Conservation (phyloP, 1,284 basidiomycete species). For the Cryptococcus wingfieldii region DNA sequence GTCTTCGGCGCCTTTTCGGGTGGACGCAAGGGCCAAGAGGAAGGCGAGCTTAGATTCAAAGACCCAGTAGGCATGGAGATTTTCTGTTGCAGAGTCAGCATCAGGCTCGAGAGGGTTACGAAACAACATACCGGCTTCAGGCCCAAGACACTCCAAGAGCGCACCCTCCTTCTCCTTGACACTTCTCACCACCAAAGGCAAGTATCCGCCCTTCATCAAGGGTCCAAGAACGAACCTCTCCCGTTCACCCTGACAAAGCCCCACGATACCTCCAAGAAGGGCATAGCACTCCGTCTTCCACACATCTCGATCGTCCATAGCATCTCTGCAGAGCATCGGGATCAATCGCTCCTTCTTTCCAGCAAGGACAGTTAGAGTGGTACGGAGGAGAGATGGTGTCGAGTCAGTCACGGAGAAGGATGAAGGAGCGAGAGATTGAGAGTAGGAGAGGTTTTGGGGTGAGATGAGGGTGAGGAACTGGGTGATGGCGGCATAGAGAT, state of each 20-base stretch:
- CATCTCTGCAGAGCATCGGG: constrained; percentile 76
- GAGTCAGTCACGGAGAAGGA: constrained; percentile 43
- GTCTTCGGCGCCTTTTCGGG: constrained; percentile 74
- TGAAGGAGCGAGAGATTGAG: constrained; percentile 6
- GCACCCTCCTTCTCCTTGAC: constrained; percentile 76
- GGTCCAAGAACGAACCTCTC: constrained; percentile 54
- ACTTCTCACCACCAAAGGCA: constrained; percentile 76
- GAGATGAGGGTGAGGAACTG: constrained; percentile 73
- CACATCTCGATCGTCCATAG: constrained; percentile 88
- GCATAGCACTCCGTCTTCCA: constrained; percentile 84
- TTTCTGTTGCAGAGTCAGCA: constrained; percentile 55
- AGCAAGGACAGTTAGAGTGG: constrained; percentile 59
- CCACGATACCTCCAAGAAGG: constrained; percentile 53
- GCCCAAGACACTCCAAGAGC: constrained; percentile 75
- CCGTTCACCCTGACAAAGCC: constrained; percentile 34
- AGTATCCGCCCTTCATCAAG: constrained; percentile 70
- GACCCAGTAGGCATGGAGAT: constrained; percentile 86
- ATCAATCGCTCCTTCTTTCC: constrained; percentile 64
- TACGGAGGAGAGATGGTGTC: constrained; percentile 47
- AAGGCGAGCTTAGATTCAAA: constrained; percentile 92
- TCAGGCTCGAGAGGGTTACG: not conserved
- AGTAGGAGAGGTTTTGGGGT: constrained; percentile 16
- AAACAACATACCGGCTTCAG: constrained; percentile 69
- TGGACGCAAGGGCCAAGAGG: constrained; percentile 77
- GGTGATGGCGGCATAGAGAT: constrained; percentile 85